These are phyloP conservation scores for Cryptosporidium tyzzeri DNA, from an alignment of 169 alveolate species.

Conservation along the genomic window DNA sequence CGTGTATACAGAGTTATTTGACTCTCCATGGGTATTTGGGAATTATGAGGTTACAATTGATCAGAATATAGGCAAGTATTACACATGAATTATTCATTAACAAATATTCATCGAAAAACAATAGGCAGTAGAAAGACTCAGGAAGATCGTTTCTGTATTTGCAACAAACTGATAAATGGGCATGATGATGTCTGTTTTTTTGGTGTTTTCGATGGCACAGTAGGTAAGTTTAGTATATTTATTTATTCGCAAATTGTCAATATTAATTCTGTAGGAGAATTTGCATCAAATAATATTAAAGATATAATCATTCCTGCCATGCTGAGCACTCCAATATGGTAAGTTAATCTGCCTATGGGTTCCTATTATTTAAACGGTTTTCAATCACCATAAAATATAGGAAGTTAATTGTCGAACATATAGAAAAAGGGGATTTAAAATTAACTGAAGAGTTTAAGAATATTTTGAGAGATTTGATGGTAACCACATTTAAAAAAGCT, in stretches of 20 bases:
- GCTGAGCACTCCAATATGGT: conserved; percentile 80
- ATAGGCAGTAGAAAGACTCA: conserved; percentile 84
- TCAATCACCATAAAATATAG: neutral
- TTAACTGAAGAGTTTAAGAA: conserved; percentile 31
- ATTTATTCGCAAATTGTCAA: neutral
- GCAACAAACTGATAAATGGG: conserved; percentile 76
- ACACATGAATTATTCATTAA: neutral
- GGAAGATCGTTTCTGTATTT: conserved; percentile 84
- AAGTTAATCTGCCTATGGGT: neutral
- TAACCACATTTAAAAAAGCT: conserved; percentile 78
- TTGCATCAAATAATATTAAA: conserved; percentile 83
- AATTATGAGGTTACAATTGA: conserved; percentile 71
- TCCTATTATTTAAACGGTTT: neutral
- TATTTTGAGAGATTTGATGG: conserved; percentile 49
- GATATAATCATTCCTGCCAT: conserved; percentile 81
- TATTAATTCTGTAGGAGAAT: conserved; percentile 76
- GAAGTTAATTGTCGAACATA: conserved; percentile 48
- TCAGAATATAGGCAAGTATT: conserved; percentile 60
- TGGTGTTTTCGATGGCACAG: conserved; percentile 89
- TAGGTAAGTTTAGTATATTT: conserved; percentile 76
- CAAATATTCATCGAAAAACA: neutral
- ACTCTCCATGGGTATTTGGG: conserved; percentile 58
- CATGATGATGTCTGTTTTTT: conserved; percentile 80
- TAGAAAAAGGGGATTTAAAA: conserved; percentile 35
- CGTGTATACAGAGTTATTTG: conserved; percentile 73